Conservation (phyloP, 352 stramenopile genomes). For the Phytophthora melonis region DNA sequence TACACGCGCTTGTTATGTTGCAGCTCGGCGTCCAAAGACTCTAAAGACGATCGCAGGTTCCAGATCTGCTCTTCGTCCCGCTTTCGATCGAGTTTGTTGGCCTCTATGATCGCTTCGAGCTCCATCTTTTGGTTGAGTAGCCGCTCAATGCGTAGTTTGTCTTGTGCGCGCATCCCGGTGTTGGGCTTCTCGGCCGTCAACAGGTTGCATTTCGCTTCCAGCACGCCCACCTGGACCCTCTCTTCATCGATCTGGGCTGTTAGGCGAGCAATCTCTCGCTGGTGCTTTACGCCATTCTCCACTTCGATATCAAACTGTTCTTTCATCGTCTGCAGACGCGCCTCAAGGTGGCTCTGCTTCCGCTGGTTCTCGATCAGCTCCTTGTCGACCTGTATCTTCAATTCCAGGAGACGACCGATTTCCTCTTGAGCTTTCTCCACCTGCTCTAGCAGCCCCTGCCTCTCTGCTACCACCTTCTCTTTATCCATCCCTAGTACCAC, state of each 20-base stretch:
- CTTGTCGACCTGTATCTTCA: slow-evolving; percentile 54
- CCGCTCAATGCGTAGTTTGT: slow-evolving; percentile 82
- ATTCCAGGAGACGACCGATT: slow-evolving; percentile 39
- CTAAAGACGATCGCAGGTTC: slow-evolving; percentile 68
- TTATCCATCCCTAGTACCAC: slow-evolving; percentile 72
- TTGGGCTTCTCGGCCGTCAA: slow-evolving; percentile 78
- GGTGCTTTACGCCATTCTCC: slow-evolving; percentile 44
- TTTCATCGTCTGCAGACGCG: slow-evolving; percentile 67
- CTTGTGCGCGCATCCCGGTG: slow-evolving; percentile 77
- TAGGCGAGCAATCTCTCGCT: slow-evolving; percentile 55
- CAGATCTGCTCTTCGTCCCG: slow-evolving; percentile 80
- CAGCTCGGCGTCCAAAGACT: slow-evolving; percentile 77
- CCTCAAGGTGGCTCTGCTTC: slow-evolving; percentile 60
- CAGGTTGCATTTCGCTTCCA: slow-evolving; percentile 78
- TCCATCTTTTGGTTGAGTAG: slow-evolving; percentile 85
- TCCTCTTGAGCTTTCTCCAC: slow-evolving; percentile 43
- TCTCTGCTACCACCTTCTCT: slow-evolving; percentile 56
- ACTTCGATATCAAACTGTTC: slow-evolving; percentile 71
- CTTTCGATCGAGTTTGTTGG: slow-evolving; percentile 60
- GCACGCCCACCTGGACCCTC: slow-evolving; percentile 62
- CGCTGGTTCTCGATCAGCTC: slow-evolving; percentile 61
- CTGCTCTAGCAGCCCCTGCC: slow-evolving; percentile 45
- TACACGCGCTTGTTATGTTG: slow-evolving; percentile 87
- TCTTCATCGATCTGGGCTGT: slow-evolving; percentile 61
- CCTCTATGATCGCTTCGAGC: slow-evolving; percentile 69